These are phyloP conservation scores for Breynia disticha DNA, from an alignment of 441 rosid species.

Conservation along the genomic window DNA sequence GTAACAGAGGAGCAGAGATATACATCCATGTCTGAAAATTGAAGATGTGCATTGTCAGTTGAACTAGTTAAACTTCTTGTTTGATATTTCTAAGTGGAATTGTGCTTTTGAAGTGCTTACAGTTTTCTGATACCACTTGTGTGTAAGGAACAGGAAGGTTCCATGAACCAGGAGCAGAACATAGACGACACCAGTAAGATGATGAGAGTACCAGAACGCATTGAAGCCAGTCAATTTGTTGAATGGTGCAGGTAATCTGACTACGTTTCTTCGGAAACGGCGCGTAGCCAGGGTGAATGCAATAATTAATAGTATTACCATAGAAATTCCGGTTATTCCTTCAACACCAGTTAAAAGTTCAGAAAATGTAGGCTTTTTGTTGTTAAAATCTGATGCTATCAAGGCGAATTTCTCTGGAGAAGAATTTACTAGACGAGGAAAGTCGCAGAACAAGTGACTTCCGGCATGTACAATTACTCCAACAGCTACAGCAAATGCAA, in stretches of 20 bases:
- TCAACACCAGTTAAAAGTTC: conserved; percentile 54
- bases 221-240: conserved; percentile 83
- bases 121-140: conserved; percentile 62
- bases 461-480: conserved; percentile 76
- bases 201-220: conserved; percentile 98
- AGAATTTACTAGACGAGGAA: conserved; percentile 54
- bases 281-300: conserved; percentile 68
- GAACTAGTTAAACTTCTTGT: too few relatives aligned
- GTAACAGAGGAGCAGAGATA: conserved; percentile 60
- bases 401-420: conserved; percentile 49
- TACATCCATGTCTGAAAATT: conserved; percentile 92
- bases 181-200: conserved; percentile 69
- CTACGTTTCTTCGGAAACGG: conserved; percentile 50
- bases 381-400: conserved; percentile 46
- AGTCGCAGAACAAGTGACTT: conserved; percentile 71
- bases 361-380: conserved; percentile 52
- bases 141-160: conserved; percentile 52
- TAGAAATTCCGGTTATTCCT: conserved; percentile 67
- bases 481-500: conserved; percentile 60
- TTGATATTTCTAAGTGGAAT: too few relatives aligned
- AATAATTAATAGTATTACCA: conserved; percentile 60
- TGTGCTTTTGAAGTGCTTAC: conserved; percentile 38
- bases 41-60: background rate
- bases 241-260: conserved; percentile 70
- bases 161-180: conserved; percentile 75